phyloP scores from a whole-genome alignment of 2,329 filamentous ascomycete species.

The Fusarium sp. region DNA sequence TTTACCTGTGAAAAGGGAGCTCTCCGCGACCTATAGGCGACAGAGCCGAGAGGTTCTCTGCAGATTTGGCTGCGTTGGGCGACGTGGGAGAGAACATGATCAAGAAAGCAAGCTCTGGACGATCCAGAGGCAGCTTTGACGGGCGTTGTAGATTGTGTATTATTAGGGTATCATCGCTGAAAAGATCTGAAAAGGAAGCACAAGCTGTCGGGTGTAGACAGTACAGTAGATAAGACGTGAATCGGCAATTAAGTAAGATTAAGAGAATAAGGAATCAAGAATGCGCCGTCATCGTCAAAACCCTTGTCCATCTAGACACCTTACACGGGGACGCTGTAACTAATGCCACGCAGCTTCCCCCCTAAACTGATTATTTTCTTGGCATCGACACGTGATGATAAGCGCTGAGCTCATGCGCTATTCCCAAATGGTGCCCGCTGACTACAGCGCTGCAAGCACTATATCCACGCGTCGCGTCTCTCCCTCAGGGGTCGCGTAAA shows the following conservation, averaged over 20 bases:
- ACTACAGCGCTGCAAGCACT: slow-evolving; percentile 47
- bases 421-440: not conserved
- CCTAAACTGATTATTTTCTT: slow-evolving; percentile 27
- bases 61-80: slow-evolving; percentile 69
- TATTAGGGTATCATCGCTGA: slow-evolving; percentile 64
- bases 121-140: slow-evolving; percentile 44
- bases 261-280: slow-evolving; percentile 27
- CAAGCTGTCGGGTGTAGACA: slow-evolving; percentile 7
- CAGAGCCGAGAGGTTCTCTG: slow-evolving; percentile 70
- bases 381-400: slow-evolving; percentile 35
- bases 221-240: slow-evolving; percentile 17
- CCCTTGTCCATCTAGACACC: not conserved
- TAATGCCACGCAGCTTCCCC: slow-evolving; percentile 39
- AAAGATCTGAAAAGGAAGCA: slow-evolving; percentile 24
- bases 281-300: slow-evolving; percentile 41
- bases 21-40: slow-evolving; percentile 64
- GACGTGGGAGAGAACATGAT: slow-evolving; percentile 70
- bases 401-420: slow-evolving; percentile 7
- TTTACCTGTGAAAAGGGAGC: slow-evolving; percentile 69
- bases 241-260: slow-evolving; percentile 36
- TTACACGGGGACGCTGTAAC: slow-evolving; percentile 12
- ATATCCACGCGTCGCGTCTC: slow-evolving; percentile 43
- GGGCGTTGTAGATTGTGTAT: slow-evolving; percentile 50
- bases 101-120: slow-evolving; percentile 26
- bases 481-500: slow-evolving; percentile 34